Percentiles rank a stretch among this genome's conserved stretches.
phyloP scores from a whole-genome alignment of 2,329 filamentous ascomycete species.

The Penicillium concentricum region DNA sequence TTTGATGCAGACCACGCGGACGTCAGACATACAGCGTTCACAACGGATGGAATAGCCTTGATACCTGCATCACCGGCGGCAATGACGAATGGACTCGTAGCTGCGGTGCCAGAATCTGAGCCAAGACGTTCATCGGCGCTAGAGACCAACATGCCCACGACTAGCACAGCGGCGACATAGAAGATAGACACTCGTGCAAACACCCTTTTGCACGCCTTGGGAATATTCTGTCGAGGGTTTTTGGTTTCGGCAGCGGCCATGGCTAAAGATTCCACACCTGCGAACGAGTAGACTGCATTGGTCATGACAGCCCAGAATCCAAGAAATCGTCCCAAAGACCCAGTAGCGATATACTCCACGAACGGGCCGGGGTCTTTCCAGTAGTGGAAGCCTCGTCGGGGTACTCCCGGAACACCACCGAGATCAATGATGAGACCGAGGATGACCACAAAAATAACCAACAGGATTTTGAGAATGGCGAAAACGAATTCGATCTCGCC shows the following conservation, averaged over 20 bases:
- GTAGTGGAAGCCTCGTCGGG: conserved; percentile 64
- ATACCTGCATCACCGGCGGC: conserved; percentile 68
- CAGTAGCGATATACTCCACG: conserved; percentile 61
- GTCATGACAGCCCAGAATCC: conserved; percentile 56
- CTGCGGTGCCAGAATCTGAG: conserved; percentile 29
- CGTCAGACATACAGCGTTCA: conserved; percentile 75
- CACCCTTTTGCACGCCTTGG: conserved; percentile 54
- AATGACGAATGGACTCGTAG: conserved; percentile 64
- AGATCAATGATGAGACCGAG: conserved; percentile 59
- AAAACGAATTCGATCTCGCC: conserved; percentile 55
- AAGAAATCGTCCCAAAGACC: conserved; percentile 61
- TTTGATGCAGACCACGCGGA: conserved; percentile 70
- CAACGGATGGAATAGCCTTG: conserved; percentile 64
- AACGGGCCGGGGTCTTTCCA: conserved; percentile 69
- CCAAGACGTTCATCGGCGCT: conserved; percentile 45
- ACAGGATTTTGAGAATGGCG: conserved; percentile 52
- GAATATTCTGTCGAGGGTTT: conserved; percentile 54
- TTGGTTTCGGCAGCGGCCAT: conserved; percentile 57
- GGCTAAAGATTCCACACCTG: conserved; percentile 51
- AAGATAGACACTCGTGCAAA: conserved; percentile 58
- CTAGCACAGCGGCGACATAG: conserved; percentile 57
- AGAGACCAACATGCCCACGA: conserved; percentile 61
- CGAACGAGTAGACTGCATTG: conserved; percentile 39
- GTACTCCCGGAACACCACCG: conserved; percentile 59
- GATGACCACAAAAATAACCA: conserved; percentile 48